Evolutionary conservation across 1,284 basidiomycete species (phyloP).

Genomic region (Trametes hirsuta): DNA sequence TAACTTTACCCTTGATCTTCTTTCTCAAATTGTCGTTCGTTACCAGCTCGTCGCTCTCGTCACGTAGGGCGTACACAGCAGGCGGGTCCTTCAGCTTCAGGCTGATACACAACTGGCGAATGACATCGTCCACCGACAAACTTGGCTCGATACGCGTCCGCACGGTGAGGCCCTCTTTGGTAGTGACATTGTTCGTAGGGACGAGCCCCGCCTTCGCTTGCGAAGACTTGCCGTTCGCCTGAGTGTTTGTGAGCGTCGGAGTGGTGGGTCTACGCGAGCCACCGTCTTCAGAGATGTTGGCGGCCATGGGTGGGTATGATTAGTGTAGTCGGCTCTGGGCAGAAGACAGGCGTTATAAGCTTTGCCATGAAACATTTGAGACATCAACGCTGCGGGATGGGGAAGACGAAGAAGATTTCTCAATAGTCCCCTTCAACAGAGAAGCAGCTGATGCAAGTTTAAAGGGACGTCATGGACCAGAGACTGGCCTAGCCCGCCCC

Average conservation of each 20-base stretch:
- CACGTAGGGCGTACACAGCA: constrained; percentile 82
- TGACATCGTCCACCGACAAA: constrained; percentile 77
- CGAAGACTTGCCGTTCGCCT: constrained; percentile 40
- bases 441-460: constrained; percentile 6
- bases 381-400: constrained; percentile 12
- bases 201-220: constrained; percentile 51
- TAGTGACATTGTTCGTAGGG: constrained; percentile 81
- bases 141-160: constrained; percentile 82
- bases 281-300: constrained; percentile 20
- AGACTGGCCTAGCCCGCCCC: not conserved
- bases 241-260: constrained; percentile 14
- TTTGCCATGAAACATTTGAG: constrained; percentile 7
- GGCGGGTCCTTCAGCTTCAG: constrained; percentile 85
- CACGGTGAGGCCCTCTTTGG: constrained; percentile 70
- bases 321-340: constrained; percentile 2
- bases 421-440: not conserved
- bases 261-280: constrained; percentile 17
- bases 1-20: constrained; percentile 80
- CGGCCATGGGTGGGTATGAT: constrained; percentile 14
- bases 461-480: not conserved
- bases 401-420: constrained; percentile 11
- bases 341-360: constrained; percentile 9
- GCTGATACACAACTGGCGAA: constrained; percentile 78
- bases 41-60: constrained; percentile 88
- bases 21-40: constrained; percentile 86